These are phyloP conservation scores for Nemania serpens DNA, from an alignment of 2,329 filamentous ascomycete species.

Conservation along the genomic window DNA sequence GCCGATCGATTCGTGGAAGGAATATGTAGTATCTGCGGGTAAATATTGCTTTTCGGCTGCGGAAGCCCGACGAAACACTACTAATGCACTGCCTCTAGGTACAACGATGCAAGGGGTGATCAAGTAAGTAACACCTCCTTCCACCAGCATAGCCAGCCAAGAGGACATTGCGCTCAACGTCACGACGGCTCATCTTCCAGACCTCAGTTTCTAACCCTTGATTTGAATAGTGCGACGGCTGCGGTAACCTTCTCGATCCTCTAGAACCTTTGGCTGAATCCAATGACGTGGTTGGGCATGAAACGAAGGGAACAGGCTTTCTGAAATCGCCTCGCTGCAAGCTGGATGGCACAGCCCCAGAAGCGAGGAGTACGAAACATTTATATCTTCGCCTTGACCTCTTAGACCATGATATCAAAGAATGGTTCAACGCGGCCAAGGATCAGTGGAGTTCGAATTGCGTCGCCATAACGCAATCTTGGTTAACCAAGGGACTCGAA, in stretches of 20 bases:
- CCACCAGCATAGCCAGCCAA: neutral
- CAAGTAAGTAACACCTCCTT: constrained; percentile 12
- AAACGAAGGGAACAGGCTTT: constrained; percentile 48
- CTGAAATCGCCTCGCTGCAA: constrained; percentile 67
- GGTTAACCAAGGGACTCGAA: constrained; percentile 83
- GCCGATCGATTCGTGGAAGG: constrained; percentile 70
- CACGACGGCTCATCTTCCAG: neutral
- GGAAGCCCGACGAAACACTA: neutral
- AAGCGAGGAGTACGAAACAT: constrained; percentile 83
- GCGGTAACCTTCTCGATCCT: constrained; percentile 72
- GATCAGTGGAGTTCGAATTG: constrained; percentile 80
- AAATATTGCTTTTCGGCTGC: constrained; percentile 38
- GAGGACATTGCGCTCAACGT: neutral
- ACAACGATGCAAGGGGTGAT: constrained; percentile 57
- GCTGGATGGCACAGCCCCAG: constrained; percentile 80
- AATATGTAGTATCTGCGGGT: constrained; percentile 60
- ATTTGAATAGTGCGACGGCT: constrained; percentile 64
- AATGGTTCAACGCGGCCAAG: constrained; percentile 77
- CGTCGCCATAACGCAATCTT: constrained; percentile 75
- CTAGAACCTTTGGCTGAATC: constrained; percentile 56
- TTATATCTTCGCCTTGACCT: constrained; percentile 87
- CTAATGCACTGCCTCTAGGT: constrained; percentile 1
- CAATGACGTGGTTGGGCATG: constrained; percentile 35
- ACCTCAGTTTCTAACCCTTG: neutral
- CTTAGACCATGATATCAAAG: constrained; percentile 74